Conservation (phyloP, 805 yeast genomes). For the Henningerozyma blattae region DNA sequence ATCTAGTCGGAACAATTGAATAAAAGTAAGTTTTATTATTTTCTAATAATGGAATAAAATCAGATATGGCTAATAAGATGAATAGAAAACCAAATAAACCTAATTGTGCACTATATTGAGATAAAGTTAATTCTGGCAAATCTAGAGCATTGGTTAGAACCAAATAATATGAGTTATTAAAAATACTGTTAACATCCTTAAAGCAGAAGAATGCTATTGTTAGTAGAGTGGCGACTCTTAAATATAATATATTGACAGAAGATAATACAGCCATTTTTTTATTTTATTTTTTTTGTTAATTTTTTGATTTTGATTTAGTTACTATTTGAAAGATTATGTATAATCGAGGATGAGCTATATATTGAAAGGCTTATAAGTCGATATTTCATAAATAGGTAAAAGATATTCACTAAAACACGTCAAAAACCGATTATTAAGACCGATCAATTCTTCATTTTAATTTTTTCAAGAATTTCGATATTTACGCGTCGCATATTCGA, state of each 20-base stretch:
- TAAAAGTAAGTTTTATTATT: constrained; percentile 39
- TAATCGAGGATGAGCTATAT: too few relatives aligned
- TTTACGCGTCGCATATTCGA: too few relatives aligned
- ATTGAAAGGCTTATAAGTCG: too few relatives aligned
- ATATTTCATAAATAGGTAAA: too few relatives aligned
- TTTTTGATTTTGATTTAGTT: too few relatives aligned
- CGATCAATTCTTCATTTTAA: too few relatives aligned
- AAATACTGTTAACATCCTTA: constrained; percentile 34
- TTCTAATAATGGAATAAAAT: constrained; percentile 46
- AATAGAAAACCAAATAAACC: constrained; percentile 41
- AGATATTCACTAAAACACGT: too few relatives aligned
- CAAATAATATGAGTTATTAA: constrained; percentile 35
- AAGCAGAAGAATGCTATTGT: constrained; percentile 34
- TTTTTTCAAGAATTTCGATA: too few relatives aligned
- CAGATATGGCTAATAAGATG: constrained; percentile 34
- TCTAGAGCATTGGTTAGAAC: constrained; percentile 51
- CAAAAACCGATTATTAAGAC: too few relatives aligned
- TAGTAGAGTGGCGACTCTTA: constrained; percentile 35
- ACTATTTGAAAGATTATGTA: too few relatives aligned
- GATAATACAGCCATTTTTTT: constrained; percentile 38
- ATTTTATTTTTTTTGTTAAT: too few relatives aligned
- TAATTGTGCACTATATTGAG: constrained; percentile 30
- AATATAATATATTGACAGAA: constrained; percentile 35
- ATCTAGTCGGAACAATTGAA: constrained; percentile 46
- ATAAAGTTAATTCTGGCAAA: constrained; percentile 25